phyloP scores from a whole-genome alignment of 768 basidiomycete genomes.

The Phaeolepiota aurea region DNA sequence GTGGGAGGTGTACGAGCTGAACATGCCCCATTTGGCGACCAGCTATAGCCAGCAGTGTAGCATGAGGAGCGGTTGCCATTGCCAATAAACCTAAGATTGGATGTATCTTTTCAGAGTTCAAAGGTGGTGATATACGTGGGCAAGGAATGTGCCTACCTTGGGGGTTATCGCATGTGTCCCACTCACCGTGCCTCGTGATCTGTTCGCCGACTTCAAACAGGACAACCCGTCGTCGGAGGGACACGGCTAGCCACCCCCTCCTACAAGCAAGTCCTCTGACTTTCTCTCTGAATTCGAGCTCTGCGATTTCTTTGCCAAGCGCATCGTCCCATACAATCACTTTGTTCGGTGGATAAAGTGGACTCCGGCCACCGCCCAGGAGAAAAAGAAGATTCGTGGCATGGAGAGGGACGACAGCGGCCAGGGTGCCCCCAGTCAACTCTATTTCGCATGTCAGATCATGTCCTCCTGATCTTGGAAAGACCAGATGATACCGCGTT shows the following conservation, averaged over 20 bases:
- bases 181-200: conserved; percentile 61
- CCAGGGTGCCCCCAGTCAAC: conserved; percentile 69
- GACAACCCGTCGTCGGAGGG: conserved; percentile 70
- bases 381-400: conserved; percentile 79
- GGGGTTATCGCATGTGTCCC: conserved; percentile 85
- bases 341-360: conserved; percentile 87
- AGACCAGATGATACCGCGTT: conserved; percentile 45
- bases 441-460: conserved; percentile 32
- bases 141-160: conserved; percentile 42
- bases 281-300: conserved; percentile 82
- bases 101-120: background rate
- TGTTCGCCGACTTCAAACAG: conserved; percentile 63
- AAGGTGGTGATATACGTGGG: conserved; percentile 8
- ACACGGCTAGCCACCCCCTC: conserved; percentile 79
- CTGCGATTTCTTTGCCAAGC: conserved; percentile 68
- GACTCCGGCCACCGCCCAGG: conserved; percentile 81
- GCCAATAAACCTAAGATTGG: conserved; percentile 55
- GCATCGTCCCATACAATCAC: conserved; percentile 86
- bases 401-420: conserved; percentile 72
- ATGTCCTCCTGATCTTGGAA: conserved; percentile 9
- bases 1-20: conserved; percentile 78
- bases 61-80: conserved; percentile 66
- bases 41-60: conserved; percentile 80
- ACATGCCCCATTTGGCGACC: conserved; percentile 85
- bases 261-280: conserved; percentile 76